These are phyloP conservation scores for Neonectria coccinea DNA, from an alignment of 2,329 filamentous ascomycete genomes.

Conservation along the genomic window DNA sequence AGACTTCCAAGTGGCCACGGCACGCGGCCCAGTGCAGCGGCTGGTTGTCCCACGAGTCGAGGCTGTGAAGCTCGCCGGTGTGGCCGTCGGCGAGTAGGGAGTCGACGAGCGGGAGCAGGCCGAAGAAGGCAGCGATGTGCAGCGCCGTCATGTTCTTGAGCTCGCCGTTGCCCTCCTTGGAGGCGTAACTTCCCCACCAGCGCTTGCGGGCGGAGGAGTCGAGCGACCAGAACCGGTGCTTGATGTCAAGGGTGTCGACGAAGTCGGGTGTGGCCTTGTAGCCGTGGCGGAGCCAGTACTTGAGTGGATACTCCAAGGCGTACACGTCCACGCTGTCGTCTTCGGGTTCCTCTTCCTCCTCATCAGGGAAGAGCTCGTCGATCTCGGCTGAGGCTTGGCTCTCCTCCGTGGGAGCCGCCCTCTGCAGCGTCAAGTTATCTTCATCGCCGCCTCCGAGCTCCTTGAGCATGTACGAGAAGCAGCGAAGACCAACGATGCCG, in stretches of 20 bases:
- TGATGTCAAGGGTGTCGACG: constrained; percentile 21
- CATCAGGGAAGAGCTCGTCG: constrained; percentile 23
- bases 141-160: constrained; percentile 25
- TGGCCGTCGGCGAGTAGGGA: constrained; percentile 17
- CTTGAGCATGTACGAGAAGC: constrained; percentile 27
- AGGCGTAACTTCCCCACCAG: constrained; percentile 23
- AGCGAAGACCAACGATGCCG: constrained; percentile 29
- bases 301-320: constrained; percentile 26
- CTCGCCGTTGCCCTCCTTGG: constrained; percentile 17
- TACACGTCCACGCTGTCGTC: constrained; percentile 15
- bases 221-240: constrained; percentile 21
- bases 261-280: constrained; percentile 22
- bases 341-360: constrained; percentile 14
- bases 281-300: constrained; percentile 25
- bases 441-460: constrained; percentile 21
- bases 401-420: neutral
- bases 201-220: constrained; percentile 17
- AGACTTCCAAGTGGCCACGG: constrained; percentile 13
- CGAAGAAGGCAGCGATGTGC: constrained; percentile 23
- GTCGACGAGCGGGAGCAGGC: constrained; percentile 13
- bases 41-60: constrained; percentile 23
- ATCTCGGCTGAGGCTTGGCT: constrained; percentile 26
- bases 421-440: constrained; percentile 13
- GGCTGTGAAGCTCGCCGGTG: constrained; percentile 7
- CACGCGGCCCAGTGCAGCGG: constrained; percentile 21